These are phyloP conservation scores for Alternaria alternata DNA, from an alignment of 2,329 filamentous ascomycete species.

Conservation along the genomic window DNA sequence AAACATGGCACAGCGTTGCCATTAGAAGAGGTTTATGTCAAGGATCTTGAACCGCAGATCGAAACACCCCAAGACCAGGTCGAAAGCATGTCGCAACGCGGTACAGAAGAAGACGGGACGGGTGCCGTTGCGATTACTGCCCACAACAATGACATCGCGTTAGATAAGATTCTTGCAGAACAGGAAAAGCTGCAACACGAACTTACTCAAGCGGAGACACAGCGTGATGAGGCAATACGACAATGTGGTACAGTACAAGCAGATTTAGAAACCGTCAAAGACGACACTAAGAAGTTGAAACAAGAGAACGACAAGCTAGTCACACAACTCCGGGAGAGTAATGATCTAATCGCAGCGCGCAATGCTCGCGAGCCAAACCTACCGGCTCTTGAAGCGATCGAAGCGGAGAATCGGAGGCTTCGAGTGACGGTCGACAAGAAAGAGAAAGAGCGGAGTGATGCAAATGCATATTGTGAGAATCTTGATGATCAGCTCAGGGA, in stretches of 20 bases:
- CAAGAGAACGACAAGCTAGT: background rate
- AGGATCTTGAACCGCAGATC: background rate
- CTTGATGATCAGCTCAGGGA: background rate
- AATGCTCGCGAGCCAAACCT: background rate
- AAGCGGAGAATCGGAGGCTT: background rate
- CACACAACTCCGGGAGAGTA: background rate
- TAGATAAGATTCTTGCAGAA: background rate
- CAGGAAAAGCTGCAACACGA: background rate
- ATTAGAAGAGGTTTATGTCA: background rate
- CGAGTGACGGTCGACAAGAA: background rate
- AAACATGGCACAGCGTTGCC: background rate
- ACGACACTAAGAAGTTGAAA: background rate
- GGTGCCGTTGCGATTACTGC: background rate
- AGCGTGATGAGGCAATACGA: background rate
- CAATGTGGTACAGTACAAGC: background rate
- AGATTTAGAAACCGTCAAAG: slow-evolving; percentile 5
- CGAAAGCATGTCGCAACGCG: background rate
- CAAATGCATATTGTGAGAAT: background rate
- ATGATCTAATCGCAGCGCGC: background rate
- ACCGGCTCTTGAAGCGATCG: background rate
- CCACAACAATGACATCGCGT: background rate
- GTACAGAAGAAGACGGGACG: background rate
- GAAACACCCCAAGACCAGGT: background rate
- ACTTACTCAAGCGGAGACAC: background rate
- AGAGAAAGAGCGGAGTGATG: background rate